Evolutionary conservation across 345 rosid genomes (phyloP).

Genomic region (Conringia planisiliqua): DNA sequence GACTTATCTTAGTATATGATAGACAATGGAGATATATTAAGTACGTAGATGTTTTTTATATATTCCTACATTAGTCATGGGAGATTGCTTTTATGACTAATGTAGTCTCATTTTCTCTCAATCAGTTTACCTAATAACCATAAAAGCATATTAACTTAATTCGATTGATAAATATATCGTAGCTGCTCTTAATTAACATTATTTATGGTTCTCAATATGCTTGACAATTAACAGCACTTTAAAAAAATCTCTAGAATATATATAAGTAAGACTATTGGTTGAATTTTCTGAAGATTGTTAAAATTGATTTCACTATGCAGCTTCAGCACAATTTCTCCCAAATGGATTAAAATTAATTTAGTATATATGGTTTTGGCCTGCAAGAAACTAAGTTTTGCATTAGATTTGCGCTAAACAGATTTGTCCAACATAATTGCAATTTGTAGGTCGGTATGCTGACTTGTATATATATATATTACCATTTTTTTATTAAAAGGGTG

Average conservation of each 20-base stretch:
- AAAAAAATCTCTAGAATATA: neutral
- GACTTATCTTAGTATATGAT: neutral
- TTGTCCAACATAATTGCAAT: too few species aligned
- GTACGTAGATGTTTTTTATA: neutral
- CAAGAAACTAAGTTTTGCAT: too few species aligned
- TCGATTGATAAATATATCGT: neutral
- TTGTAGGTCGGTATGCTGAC: too few species aligned
- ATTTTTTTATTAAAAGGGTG: too few species aligned
- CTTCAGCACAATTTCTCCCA: too few species aligned
- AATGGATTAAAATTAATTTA: too few species aligned
- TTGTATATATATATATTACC: too few species aligned
- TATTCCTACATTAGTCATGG: neutral
- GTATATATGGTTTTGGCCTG: too few species aligned
- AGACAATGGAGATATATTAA: neutral
- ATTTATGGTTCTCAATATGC: neutral
- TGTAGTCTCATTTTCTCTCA: neutral
- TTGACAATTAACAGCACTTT: neutral
- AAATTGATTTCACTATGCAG: too few species aligned
- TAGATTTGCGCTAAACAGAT: too few species aligned
- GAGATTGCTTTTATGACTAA: neutral
- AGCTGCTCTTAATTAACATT: neutral
- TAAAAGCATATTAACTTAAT: neutral
- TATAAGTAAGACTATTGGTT: neutral
- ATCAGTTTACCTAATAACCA: neutral
- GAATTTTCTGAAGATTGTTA: too few species aligned